These are phyloP conservation scores for Apiotrichum montevideense DNA, from an alignment of 1,284 basidiomycete genomes.

Conservation along the genomic window DNA sequence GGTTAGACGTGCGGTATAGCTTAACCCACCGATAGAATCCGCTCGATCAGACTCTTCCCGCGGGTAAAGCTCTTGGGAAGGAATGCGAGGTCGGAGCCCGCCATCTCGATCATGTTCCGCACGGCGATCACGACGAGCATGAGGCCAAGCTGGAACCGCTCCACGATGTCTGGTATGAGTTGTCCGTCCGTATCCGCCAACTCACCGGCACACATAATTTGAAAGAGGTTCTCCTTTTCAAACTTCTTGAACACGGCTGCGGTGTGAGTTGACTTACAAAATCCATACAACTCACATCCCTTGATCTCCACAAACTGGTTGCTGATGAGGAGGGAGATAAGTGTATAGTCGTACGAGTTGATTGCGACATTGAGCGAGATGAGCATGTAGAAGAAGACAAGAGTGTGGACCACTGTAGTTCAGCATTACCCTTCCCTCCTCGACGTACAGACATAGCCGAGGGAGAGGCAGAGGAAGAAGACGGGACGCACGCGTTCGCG, in stretches of 20 bases:
- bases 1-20: conserved; percentile 1
- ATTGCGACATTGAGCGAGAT: conserved; percentile 95
- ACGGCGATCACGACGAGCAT: conserved; percentile 93
- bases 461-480: conserved; percentile 76
- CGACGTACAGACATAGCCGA: conserved; percentile 67
- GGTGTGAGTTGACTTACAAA: conserved; percentile 2
- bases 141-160: conserved; percentile 85
- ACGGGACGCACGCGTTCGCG: conserved; percentile 58
- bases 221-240: conserved; percentile 98
- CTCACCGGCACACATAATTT: conserved; percentile 90
- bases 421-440: neutral
- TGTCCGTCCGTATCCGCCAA: neutral
- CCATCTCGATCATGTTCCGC: conserved; percentile 91
- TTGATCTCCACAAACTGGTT: conserved; percentile 99
- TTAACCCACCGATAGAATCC: conserved; percentile 74
- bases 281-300: conserved; percentile 56
- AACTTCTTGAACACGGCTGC: conserved; percentile 93
- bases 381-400: conserved; percentile 97
- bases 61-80: conserved; percentile 77
- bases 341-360: conserved; percentile 95
- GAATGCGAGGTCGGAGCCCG: conserved; percentile 75
- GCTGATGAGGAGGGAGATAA: conserved; percentile 87
- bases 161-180: conserved; percentile 74
- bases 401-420: conserved; percentile 67
- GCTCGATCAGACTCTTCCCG: conserved; percentile 63